Percentiles rank a stretch among this genome's conserved stretches.
Evolutionary conservation across 306 rosid species (phyloP).

Genomic region (Cyclanthera cordifolia): DNA sequence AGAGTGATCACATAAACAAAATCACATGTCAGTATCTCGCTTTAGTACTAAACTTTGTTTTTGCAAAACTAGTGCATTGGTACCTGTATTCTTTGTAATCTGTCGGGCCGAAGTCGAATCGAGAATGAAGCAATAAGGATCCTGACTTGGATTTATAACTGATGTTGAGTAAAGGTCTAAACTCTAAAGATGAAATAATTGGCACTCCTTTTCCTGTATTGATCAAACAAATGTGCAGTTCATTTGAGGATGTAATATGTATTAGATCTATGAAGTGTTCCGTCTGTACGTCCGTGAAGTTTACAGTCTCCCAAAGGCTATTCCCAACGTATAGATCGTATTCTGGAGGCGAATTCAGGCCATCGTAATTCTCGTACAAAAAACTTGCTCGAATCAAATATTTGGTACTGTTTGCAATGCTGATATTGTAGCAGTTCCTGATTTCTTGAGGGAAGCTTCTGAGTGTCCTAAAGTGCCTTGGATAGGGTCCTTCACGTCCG

Average conservation of each 20-base stretch:
- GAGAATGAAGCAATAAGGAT: background rate
- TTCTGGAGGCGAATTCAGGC: background rate
- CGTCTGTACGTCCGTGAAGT: background rate
- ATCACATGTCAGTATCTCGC: background rate
- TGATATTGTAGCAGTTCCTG: slow-evolving; percentile 30
- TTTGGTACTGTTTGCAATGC: background rate
- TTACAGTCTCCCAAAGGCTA: slow-evolving; percentile 7
- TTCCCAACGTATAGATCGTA: slow-evolving; percentile 16
- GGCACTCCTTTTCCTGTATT: slow-evolving; percentile 12
- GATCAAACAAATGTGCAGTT: slow-evolving; percentile 10
- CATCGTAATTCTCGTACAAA: slow-evolving; percentile 15
- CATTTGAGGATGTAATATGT: background rate
- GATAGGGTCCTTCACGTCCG: background rate
- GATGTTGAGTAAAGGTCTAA: background rate
- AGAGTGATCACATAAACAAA: background rate
- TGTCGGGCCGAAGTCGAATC: background rate
- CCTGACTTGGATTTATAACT: background rate
- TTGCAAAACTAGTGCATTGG: background rate
- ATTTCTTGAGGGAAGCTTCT: slow-evolving; percentile 22
- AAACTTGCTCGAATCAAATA: slow-evolving; percentile 16
- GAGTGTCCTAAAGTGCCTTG: background rate
- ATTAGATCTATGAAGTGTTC: background rate
- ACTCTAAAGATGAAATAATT: slow-evolving; percentile 13
- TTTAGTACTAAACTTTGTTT: background rate
- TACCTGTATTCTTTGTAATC: slow-evolving; percentile 9